Conservation (phyloP, 225 moss, liverwort and hornwort genomes). For the Anthoceros angustus region DNA sequence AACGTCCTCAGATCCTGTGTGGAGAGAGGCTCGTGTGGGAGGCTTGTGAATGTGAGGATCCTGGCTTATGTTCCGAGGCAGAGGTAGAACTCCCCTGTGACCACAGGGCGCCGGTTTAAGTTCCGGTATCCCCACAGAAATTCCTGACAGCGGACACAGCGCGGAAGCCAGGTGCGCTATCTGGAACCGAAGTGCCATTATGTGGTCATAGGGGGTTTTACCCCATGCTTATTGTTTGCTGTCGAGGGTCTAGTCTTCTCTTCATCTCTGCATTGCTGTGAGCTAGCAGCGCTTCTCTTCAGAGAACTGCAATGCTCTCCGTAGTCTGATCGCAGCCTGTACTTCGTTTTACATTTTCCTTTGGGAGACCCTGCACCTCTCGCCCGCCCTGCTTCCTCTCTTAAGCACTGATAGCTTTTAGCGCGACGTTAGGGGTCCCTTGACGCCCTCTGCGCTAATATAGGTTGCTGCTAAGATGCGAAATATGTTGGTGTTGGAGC, state of each 20-base stretch:
- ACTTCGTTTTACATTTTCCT: too few relatives aligned
- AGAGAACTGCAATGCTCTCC: too few relatives aligned
- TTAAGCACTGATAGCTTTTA: too few relatives aligned
- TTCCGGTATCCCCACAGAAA: neutral
- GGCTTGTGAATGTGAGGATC: slow-evolving; percentile 19
- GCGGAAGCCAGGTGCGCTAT: slow-evolving; percentile 4
- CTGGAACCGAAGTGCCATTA: neutral
- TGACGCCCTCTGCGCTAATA: too few relatives aligned
- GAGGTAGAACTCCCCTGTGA: slow-evolving; percentile 4
- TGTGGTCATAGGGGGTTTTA: slow-evolving; percentile 4
- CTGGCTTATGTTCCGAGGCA: slow-evolving; percentile 13
- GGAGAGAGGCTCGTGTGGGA: slow-evolving; percentile 22
- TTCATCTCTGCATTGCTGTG: neutral
- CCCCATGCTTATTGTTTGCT: neutral
- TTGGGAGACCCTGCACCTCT: too few relatives aligned
- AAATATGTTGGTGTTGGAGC: too few relatives aligned
- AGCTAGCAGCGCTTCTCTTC: too few relatives aligned
- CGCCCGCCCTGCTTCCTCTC: too few relatives aligned
- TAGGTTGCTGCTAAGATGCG: too few relatives aligned
- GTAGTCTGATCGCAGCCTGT: too few relatives aligned
- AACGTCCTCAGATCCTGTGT: slow-evolving; percentile 21
- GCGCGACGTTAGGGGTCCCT: too few relatives aligned
- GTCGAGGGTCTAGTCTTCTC: neutral
- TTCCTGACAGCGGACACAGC: slow-evolving; percentile 1
- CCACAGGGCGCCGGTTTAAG: neutral